These are phyloP conservation scores for Hemerocallis citrina DNA, from an alignment of 106 monocot genomes.

Conservation along the genomic window DNA sequence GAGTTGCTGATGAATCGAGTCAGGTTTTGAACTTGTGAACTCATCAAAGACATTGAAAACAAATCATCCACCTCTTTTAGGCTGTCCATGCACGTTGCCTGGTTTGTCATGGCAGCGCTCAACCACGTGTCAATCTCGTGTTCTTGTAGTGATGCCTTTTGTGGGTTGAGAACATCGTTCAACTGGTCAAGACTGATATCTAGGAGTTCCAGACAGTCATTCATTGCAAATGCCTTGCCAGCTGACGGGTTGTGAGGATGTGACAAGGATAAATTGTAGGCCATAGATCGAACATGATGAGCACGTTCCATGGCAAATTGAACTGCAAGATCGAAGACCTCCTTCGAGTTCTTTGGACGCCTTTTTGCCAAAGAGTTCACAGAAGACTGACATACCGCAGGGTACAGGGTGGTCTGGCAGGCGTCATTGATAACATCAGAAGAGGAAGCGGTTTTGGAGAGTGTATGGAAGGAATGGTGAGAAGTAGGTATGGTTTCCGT, in stretches of 20 bases:
- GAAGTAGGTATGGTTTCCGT: too few species aligned
- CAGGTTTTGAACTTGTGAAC: constrained; percentile 12
- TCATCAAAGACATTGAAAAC: neutral
- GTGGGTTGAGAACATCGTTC: constrained; percentile 5
- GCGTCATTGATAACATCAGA: neutral
- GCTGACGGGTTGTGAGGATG: neutral
- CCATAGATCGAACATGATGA: constrained; percentile 17
- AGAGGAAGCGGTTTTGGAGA: constrained; percentile 1
- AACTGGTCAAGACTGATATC: constrained; percentile 42
- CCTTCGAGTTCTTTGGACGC: neutral
- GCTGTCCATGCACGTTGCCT: constrained; percentile 46
- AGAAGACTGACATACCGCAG: constrained; percentile 20
- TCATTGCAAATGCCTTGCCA: constrained; percentile 21
- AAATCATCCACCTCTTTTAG: constrained; percentile 2
- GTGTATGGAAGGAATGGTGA: too few species aligned
- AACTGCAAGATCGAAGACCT: constrained; percentile 40
- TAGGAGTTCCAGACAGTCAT: constrained; percentile 65
- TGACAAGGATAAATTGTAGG: constrained; percentile 31
- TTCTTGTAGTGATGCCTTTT: neutral
- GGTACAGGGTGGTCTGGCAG: constrained; percentile 41
- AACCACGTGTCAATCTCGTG: constrained; percentile 46
- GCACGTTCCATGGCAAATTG: constrained; percentile 27
- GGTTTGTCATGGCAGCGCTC: constrained; percentile 81
- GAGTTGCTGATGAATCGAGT: constrained; percentile 44
- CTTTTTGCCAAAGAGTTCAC: neutral